phyloP scores from a whole-genome alignment of 768 basidiomycete genomes.

The Fibroporia radiculosa region DNA sequence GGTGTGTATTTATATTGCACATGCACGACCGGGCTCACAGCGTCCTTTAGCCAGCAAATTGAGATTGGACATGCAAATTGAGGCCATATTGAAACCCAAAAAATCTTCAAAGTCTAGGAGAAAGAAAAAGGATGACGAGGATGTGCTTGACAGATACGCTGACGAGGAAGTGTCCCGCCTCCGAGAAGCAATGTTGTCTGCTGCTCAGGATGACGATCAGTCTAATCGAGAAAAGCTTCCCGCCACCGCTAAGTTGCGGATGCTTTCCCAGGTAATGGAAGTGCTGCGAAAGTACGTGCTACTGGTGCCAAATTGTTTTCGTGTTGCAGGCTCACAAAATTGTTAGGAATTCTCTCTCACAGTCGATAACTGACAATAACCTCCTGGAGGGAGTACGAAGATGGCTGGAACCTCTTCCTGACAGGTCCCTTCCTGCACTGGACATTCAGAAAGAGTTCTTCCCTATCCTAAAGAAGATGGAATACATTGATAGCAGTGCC shows the following conservation, averaged over 20 bases:
- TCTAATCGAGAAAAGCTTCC: constrained; percentile 76
- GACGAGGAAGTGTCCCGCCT: constrained; percentile 89
- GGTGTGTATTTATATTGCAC: constrained; percentile 51
- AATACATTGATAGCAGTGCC: constrained; percentile 82
- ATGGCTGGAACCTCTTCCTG: constrained; percentile 93
- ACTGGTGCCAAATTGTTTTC: background rate
- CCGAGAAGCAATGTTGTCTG: constrained; percentile 80
- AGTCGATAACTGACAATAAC: constrained; percentile 93
- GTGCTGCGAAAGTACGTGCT: constrained; percentile 78
- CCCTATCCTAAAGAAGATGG: constrained; percentile 76
- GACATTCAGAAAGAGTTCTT: constrained; percentile 95
- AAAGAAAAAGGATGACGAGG: constrained; percentile 75
- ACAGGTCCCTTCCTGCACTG: constrained; percentile 86
- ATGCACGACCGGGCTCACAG: no score
- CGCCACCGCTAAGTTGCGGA: constrained; percentile 74
- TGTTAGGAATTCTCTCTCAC: constrained; percentile 68
- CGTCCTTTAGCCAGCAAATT: constrained; percentile 58
- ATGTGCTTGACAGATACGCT: constrained; percentile 77
- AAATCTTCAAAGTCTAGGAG: constrained; percentile 55
- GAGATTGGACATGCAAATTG: constrained; percentile 76
- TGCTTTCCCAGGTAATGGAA: constrained; percentile 87
- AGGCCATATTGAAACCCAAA: constrained; percentile 80
- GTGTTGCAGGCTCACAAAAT: background rate
- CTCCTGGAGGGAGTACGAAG: constrained; percentile 81
- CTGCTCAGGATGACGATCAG: constrained; percentile 77